phyloP scores from a whole-genome alignment of 768 basidiomycete species.

The Leucosporidium creatinivorum region DNA sequence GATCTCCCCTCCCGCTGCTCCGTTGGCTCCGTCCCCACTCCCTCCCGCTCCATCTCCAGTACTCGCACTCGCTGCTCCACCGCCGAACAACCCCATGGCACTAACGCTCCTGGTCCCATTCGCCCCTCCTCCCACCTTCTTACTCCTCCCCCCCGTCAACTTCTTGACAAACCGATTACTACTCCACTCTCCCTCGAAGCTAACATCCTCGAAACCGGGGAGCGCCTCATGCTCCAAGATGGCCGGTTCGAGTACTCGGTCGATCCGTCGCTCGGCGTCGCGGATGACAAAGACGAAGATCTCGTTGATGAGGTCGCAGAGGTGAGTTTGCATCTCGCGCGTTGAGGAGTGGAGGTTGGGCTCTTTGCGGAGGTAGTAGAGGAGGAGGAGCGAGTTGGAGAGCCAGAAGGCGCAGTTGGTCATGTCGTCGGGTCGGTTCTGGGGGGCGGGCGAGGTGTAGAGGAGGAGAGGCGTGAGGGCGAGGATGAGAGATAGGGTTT shows the following conservation, averaged over 20 bases:
- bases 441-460: slow-evolving; percentile 1
- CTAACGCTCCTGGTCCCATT: not conserved
- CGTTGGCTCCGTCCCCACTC: not conserved
- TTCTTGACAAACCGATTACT: slow-evolving; percentile 42
- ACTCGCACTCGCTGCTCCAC: not conserved
- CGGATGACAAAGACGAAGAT: slow-evolving; percentile 96
- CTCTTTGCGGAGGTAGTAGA: slow-evolving; percentile 63
- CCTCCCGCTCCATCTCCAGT: not conserved
- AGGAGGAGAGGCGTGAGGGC: not conserved
- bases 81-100: not conserved
- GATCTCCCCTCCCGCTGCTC: slow-evolving; percentile 2
- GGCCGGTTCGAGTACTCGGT: slow-evolving; percentile 70
- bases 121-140: slow-evolving; percentile 11
- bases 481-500: not conserved
- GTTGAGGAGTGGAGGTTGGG: slow-evolving; percentile 32
- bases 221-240: slow-evolving; percentile 74
- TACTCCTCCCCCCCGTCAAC: slow-evolving; percentile 40
- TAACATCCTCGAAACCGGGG: slow-evolving; percentile 66
- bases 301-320: slow-evolving; percentile 89
- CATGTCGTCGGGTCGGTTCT: slow-evolving; percentile 79
- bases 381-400: slow-evolving; percentile 80
- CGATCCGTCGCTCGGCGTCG: slow-evolving; percentile 79
- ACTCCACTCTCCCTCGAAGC: slow-evolving; percentile 92
- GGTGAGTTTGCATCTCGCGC: slow-evolving; percentile 51
- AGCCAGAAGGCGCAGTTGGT: slow-evolving; percentile 87